Evolutionary conservation across 2,329 filamentous ascomycete species (phyloP).

Genomic region (Blastomyces parvus): DNA sequence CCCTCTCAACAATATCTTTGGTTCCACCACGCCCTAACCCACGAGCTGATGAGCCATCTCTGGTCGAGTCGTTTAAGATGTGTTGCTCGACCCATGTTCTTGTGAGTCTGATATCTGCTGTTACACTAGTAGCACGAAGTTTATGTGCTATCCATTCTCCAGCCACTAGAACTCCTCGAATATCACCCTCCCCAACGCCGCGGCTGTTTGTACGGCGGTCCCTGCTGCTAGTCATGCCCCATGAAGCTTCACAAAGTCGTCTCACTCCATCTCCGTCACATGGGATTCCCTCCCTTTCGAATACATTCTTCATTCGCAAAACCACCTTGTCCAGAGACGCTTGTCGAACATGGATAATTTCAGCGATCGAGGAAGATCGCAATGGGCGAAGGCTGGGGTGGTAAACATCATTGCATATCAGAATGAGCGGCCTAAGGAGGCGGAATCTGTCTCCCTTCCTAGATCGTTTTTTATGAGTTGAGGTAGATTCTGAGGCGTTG

Average conservation of each 20-base stretch:
- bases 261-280: constrained; percentile 85
- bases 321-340: constrained; percentile 81
- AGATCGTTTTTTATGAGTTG: constrained; percentile 41
- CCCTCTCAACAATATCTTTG: constrained; percentile 56
- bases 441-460: constrained; percentile 80
- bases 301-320: constrained; percentile 68
- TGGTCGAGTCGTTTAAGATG: constrained; percentile 44
- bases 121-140: constrained; percentile 39
- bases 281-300: constrained; percentile 77
- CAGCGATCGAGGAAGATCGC: constrained; percentile 73
- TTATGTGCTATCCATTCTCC: constrained; percentile 57
- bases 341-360: constrained; percentile 85
- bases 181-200: constrained; percentile 45
- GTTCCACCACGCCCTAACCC: constrained; percentile 54
- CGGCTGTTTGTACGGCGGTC: constrained; percentile 39
- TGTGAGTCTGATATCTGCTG: constrained; percentile 40
- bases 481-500: constrained; percentile 19
- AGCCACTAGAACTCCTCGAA: constrained; percentile 55
- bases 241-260: constrained; percentile 55
- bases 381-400: constrained; percentile 78
- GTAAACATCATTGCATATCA: constrained; percentile 97
- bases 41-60: constrained; percentile 45
- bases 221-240: constrained; percentile 53
- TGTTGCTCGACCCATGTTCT: constrained; percentile 53
- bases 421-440: constrained; percentile 74